Evolutionary conservation across 139 green algal genomes (phyloP).

Genomic region (Picochlorum sp.): DNA sequence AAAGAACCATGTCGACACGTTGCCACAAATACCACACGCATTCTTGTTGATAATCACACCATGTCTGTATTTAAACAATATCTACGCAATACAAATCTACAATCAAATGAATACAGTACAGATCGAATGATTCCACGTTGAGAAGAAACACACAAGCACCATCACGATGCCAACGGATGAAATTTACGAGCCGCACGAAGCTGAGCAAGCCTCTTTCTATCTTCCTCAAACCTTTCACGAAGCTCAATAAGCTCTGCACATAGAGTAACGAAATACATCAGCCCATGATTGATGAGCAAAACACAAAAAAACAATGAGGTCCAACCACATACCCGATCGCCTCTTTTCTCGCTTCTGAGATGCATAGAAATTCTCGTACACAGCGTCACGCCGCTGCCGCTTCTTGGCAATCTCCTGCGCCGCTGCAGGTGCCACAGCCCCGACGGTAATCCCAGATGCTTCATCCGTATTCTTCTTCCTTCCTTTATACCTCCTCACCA

Average conservation of each 20-base stretch:
- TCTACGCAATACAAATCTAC: too few relatives aligned
- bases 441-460: slow-evolving; percentile 30
- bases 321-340: slow-evolving; percentile 30
- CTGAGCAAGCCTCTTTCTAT: slow-evolving; percentile 48
- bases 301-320: background rate
- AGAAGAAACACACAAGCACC: too few relatives aligned
- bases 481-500: slow-evolving; percentile 63
- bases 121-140: too few relatives aligned
- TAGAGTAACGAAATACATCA: background rate
- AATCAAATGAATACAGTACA: too few relatives aligned
- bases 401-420: slow-evolving; percentile 18
- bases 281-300: background rate
- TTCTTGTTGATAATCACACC: too few relatives aligned
- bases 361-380: slow-evolving; percentile 56
- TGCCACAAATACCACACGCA: too few relatives aligned
- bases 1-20: too few relatives aligned
- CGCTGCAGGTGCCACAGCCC: slow-evolving; percentile 45
- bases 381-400: slow-evolving; percentile 1
- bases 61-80: too few relatives aligned
- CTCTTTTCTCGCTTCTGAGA: slow-evolving; percentile 65
- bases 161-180: slow-evolving; percentile 36
- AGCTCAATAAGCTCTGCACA: slow-evolving; percentile 51
- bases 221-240: slow-evolving; percentile 51
- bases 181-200: slow-evolving; percentile 51
- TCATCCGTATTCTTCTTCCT: slow-evolving; percentile 39